A percentile compares a stretch with the other conserved stretches of the same genome.
phyloP scores from a whole-genome alignment of 2,329 filamentous ascomycete species.

The Penicillium sp. region DNA sequence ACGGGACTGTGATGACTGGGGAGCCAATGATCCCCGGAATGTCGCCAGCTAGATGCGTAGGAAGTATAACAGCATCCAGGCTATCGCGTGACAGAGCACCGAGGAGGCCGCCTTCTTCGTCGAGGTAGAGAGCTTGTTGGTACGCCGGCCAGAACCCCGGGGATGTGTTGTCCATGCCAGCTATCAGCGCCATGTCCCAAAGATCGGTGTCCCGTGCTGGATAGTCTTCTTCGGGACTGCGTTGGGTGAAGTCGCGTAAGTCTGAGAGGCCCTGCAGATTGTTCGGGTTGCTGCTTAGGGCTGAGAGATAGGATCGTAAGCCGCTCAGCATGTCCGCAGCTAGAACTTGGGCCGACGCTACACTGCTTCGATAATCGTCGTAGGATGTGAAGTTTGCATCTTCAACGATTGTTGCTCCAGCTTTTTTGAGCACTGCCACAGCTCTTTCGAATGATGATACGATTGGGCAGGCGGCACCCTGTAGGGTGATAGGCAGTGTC shows the following conservation, averaged over 20 bases:
- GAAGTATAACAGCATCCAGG: conserved; percentile 67
- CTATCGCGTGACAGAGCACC: conserved; percentile 62
- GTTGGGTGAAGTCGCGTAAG: conserved; percentile 61
- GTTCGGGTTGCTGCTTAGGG: conserved; percentile 63
- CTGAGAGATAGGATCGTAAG: conserved; percentile 59
- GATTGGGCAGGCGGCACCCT: conserved; percentile 45
- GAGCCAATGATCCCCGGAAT: conserved; percentile 62
- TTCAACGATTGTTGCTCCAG: conserved; percentile 66
- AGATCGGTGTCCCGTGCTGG: conserved; percentile 62
- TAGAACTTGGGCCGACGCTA: conserved; percentile 49
- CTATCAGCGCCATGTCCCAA: conserved; percentile 60
- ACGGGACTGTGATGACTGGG: conserved; percentile 67
- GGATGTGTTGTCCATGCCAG: conserved; percentile 61
- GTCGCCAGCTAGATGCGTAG: conserved; percentile 54
- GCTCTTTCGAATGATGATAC: conserved; percentile 62
- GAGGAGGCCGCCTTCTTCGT: conserved; percentile 63
- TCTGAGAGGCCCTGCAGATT: conserved; percentile 58
- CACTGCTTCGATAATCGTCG: conserved; percentile 48
- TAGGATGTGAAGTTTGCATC: conserved; percentile 63
- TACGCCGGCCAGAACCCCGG: conserved; percentile 63
- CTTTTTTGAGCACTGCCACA: conserved; percentile 56
- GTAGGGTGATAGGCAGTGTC: conserved; percentile 33
- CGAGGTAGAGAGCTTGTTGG: conserved; percentile 58
- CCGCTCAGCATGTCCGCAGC: conserved; percentile 65
- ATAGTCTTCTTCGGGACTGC: conserved; percentile 60